Percentiles rank a stretch among this genome's conserved stretches.
phyloP scores from a whole-genome alignment of 371 early-diverging fungal genomes.

The Zychaea mexicana region DNA sequence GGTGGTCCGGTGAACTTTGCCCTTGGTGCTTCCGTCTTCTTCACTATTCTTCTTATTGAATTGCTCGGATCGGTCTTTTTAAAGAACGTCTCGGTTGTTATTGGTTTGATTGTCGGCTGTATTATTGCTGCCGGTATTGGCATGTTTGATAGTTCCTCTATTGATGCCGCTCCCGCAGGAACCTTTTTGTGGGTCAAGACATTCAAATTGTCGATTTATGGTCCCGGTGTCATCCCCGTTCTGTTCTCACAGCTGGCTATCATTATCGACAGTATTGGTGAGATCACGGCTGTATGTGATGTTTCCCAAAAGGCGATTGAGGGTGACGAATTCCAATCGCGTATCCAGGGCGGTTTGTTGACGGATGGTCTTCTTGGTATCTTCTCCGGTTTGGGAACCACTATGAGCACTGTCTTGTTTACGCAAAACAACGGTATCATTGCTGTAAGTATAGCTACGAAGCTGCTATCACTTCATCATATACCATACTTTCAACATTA shows the following conservation, averaged over 20 bases:
- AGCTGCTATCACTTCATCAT: too few relatives aligned
- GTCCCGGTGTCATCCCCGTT: conserved; percentile 58
- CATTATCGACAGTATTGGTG: conserved; percentile 58
- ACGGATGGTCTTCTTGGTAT: conserved; percentile 56
- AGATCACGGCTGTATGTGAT: conserved; percentile 61
- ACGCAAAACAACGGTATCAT: conserved; percentile 66
- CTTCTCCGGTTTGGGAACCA: conserved; percentile 49
- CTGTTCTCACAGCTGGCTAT: conserved; percentile 51
- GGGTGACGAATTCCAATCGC: conserved; percentile 53
- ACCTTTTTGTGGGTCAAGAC: conserved; percentile 61
- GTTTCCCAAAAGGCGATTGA: conserved; percentile 55
- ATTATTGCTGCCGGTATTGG: conserved; percentile 54
- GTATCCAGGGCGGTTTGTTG: conserved; percentile 61
- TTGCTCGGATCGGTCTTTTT: conserved; percentile 59
- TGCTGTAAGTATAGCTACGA: conserved; percentile 49
- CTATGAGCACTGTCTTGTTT: conserved; percentile 55
- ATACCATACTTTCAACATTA: too few relatives aligned
- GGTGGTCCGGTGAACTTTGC: conserved; percentile 46
- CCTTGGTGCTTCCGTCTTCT: conserved; percentile 53
- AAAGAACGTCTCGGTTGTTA: conserved; percentile 56
- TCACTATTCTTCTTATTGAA: conserved; percentile 55
- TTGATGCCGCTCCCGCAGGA: conserved; percentile 46
- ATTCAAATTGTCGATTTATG: conserved; percentile 51
- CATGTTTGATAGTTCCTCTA: conserved; percentile 43
- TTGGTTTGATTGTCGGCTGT: conserved; percentile 56